phyloP scores from a whole-genome alignment of 768 basidiomycete genomes.

The Chlorophyllum brunneum region DNA sequence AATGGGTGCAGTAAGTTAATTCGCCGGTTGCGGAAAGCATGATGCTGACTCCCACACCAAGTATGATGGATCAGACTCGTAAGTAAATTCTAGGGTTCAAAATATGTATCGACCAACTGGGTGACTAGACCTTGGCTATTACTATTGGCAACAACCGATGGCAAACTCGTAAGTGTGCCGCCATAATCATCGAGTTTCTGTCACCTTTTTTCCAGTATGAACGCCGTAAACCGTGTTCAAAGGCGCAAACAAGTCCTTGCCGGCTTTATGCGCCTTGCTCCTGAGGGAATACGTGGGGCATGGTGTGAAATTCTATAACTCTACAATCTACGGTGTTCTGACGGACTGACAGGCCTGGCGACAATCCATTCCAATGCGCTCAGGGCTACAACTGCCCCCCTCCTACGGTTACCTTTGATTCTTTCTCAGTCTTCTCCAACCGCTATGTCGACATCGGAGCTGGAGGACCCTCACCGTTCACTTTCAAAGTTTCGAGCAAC shows the following conservation, averaged over 20 bases:
- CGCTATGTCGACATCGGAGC: conserved; percentile 59
- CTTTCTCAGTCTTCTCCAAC: conserved; percentile 48
- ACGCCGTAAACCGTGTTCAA: conserved; percentile 45
- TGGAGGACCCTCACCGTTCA: conserved; percentile 56
- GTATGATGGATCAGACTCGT: conserved; percentile 72
- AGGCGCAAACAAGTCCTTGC: conserved; percentile 51
- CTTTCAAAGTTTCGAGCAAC: conserved; percentile 45
- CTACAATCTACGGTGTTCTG: background rate
- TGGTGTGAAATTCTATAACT: conserved; percentile 35
- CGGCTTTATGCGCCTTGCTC: conserved; percentile 57
- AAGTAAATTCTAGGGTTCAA: conserved; percentile 10
- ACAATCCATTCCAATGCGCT: conserved; percentile 55
- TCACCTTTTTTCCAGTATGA: conserved; percentile 38
- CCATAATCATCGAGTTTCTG: too few relatives aligned
- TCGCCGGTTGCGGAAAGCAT: background rate
- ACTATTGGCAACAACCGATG: conserved; percentile 71
- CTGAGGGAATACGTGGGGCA: conserved; percentile 57
- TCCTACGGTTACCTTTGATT: conserved; percentile 49
- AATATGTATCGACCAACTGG: background rate
- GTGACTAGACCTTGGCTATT: conserved; percentile 46
- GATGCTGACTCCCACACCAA: conserved; percentile 14
- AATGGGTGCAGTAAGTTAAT: conserved; percentile 56
- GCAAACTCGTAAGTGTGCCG: conserved; percentile 41
- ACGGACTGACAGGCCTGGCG: conserved; percentile 48
- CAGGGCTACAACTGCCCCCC: conserved; percentile 41